Evolutionary conservation across 2,329 filamentous ascomycete species (phyloP).

Genomic region (Ophiocordyceps camponoti-saundersi): DNA sequence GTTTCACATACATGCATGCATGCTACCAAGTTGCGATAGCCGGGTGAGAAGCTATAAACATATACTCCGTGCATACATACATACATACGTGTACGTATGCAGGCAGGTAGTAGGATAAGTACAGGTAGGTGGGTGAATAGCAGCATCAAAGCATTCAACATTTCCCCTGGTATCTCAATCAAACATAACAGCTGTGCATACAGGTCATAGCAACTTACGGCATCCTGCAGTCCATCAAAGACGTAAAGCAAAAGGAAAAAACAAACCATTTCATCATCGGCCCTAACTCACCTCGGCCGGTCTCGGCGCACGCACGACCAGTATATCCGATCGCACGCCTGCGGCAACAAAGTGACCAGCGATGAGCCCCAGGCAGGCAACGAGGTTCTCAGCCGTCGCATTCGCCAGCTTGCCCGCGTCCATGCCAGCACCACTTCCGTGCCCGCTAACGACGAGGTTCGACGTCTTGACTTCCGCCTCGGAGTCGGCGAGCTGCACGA

Average conservation of each 20-base stretch:
- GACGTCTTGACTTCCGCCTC: constrained; percentile 3
- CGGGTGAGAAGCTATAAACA: no score
- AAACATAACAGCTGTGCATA: neutral
- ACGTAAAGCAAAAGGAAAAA: neutral
- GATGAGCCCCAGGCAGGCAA: constrained; percentile 8
- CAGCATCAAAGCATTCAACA: neutral
- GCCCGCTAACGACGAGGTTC: constrained; percentile 9
- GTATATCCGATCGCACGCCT: constrained; percentile 8
- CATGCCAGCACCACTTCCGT: constrained; percentile 4
- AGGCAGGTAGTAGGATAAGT: neutral
- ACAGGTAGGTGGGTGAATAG: neutral
- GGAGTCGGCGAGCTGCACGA: constrained; percentile 6
- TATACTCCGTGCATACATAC: no score
- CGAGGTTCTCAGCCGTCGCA: constrained; percentile 5
- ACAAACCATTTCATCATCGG: neutral
- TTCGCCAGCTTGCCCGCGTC: constrained; percentile 8
- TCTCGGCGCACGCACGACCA: constrained; percentile 15
- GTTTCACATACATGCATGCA: no score
- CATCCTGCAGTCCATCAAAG: neutral
- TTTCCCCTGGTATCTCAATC: no score
- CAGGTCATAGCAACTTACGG: neutral
- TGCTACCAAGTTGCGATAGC: no score
- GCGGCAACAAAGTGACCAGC: constrained; percentile 8
- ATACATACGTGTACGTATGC: neutral
- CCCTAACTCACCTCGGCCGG: neutral